Evolutionary conservation across 2,329 filamentous ascomycete species (phyloP).

Genomic region (Geosmithia putterillii): DNA sequence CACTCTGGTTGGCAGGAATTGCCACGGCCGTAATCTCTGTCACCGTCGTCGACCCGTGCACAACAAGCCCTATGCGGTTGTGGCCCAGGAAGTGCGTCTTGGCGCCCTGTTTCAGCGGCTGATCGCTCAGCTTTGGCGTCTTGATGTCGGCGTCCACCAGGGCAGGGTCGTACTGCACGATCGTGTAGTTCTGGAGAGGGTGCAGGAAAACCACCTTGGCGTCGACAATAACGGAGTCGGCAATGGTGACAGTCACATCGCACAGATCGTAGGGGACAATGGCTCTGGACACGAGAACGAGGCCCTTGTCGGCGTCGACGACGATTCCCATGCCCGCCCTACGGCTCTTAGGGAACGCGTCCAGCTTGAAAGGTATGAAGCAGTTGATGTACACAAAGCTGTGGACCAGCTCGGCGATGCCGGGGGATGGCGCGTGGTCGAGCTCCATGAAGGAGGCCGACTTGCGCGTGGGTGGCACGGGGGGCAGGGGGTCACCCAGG

Average conservation of each 20-base stretch:
- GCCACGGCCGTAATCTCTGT: conserved; percentile 96
- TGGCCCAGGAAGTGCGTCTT: conserved; percentile 97
- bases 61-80: conserved; percentile 87
- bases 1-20: conserved; percentile 85
- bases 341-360: conserved; percentile 90
- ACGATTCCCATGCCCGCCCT: conserved; percentile 94
- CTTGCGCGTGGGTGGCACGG: conserved; percentile 56
- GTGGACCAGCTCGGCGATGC: conserved; percentile 83
- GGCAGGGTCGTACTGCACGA: conserved; percentile 86
- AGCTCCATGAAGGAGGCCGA: conserved; percentile 88
- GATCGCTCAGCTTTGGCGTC: conserved; percentile 70
- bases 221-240: conserved; percentile 88
- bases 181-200: conserved; percentile 90
- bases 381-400: conserved; percentile 92
- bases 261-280: conserved; percentile 95
- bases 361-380: conserved; percentile 88
- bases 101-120: conserved; percentile 81
- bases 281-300: conserved; percentile 87
- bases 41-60: conserved; percentile 86
- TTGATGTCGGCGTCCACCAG: conserved; percentile 90
- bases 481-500: conserved; percentile 68
- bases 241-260: conserved; percentile 91
- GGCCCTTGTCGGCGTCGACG: conserved; percentile 91
- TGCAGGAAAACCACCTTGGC: conserved; percentile 94
- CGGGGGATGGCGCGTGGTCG: conserved; percentile 75